phyloP scores from a whole-genome alignment of 257 asterid species.

The Knoxia roxburghii region DNA sequence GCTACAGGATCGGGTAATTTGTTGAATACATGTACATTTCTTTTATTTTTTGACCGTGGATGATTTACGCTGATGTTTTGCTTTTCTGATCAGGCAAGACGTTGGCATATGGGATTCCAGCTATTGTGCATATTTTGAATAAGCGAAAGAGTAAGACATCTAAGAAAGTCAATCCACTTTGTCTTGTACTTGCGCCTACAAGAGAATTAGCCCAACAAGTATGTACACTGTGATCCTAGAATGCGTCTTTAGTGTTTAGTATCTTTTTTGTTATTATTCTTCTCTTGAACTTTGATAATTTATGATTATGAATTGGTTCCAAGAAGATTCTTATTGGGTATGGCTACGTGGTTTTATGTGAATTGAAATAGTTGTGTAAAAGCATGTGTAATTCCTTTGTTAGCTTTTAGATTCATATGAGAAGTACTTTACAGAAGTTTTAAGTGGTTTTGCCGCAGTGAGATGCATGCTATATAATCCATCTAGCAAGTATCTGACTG shows the following conservation, averaged over 20 bases:
- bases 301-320: neutral
- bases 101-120: constrained; percentile 93
- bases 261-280: neutral
- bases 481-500: neutral
- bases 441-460: neutral
- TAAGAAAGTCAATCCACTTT: constrained; percentile 59
- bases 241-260: neutral
- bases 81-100: constrained; percentile 66
- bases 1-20: constrained; percentile 85
- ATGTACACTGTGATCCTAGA: constrained; percentile 21
- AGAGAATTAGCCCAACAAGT: constrained; percentile 98
- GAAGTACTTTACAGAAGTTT: neutral
- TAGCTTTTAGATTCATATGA: neutral
- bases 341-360: neutral
- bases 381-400: neutral
- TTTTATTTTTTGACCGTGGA: neutral
- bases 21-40: neutral
- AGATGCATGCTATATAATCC: neutral
- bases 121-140: constrained; percentile 63
- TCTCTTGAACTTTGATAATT: neutral
- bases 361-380: neutral
- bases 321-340: neutral
- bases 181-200: constrained; percentile 90
- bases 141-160: constrained; percentile 40
- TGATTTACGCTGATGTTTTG: neutral